Conservation (phyloP, 352 stramenopile species). For the Pythium oligandrum region DNA sequence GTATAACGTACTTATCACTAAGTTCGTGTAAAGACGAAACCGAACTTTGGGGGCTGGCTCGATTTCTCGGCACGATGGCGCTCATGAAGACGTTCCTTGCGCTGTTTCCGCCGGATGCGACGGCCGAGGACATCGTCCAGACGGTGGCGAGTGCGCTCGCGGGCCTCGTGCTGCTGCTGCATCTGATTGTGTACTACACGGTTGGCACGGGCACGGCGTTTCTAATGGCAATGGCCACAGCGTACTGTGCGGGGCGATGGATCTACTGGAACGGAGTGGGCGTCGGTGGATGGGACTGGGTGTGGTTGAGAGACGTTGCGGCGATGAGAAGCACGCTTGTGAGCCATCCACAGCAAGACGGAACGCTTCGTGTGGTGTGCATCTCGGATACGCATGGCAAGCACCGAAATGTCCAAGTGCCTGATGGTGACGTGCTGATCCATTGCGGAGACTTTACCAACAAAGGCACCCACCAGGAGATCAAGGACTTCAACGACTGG, state of each 20-base stretch:
- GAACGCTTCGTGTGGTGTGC: constrained; percentile 68
- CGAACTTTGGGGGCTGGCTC: too few relatives aligned
- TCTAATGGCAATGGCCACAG: constrained; percentile 16
- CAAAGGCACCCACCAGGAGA: constrained; percentile 60
- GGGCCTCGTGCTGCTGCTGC: constrained; percentile 10
- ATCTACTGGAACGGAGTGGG: constrained; percentile 59
- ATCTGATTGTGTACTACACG: constrained; percentile 15
- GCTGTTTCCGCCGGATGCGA: constrained; percentile 39
- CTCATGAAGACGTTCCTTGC: neutral
- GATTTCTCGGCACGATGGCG: too few relatives aligned
- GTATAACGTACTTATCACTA: too few relatives aligned
- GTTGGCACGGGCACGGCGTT: constrained; percentile 20
- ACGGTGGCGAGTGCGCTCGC: constrained; percentile 3
- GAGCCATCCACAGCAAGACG: constrained; percentile 38
- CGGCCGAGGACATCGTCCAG: constrained; percentile 25
- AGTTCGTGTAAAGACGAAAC: too few relatives aligned
- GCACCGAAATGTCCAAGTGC: constrained; percentile 62
- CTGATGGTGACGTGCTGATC: constrained; percentile 80
- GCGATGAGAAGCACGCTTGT: constrained; percentile 20
- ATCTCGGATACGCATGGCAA: constrained; percentile 80
- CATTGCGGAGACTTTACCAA: constrained; percentile 90
- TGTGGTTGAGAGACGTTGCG: constrained; percentile 39
- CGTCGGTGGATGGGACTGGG: constrained; percentile 42
- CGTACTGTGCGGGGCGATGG: constrained; percentile 32
- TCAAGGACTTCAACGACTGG: constrained; percentile 77